A percentile compares a stretch with the other conserved stretches of the same genome.
phyloP scores from a whole-genome alignment of 495 filamentous ascomycete genomes.

The Thermochaetoides thermophila region DNA sequence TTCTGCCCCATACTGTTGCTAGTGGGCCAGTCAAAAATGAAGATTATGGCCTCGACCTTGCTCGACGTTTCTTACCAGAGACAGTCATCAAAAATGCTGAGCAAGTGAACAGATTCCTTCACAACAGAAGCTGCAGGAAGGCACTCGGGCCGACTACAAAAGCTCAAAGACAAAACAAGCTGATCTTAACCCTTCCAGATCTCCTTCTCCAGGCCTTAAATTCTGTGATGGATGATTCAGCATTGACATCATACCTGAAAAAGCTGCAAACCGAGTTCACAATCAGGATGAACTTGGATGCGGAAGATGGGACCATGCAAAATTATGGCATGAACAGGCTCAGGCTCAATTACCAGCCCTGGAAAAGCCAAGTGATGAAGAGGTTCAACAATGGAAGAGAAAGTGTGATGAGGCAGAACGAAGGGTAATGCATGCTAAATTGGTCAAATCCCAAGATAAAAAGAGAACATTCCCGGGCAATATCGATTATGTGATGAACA shows the following conservation, averaged over 20 bases:
- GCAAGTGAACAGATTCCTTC: slow-evolving; percentile 44
- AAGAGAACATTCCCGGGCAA: neutral
- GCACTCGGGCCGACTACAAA: slow-evolving; percentile 37
- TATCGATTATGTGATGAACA: neutral
- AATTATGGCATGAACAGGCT: no score
- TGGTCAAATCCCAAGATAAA: neutral
- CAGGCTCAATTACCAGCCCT: neutral
- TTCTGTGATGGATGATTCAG: slow-evolving; percentile 50
- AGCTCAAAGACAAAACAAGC: slow-evolving; percentile 24
- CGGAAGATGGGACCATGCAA: slow-evolving; percentile 8
- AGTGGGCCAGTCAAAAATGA: slow-evolving; percentile 54
- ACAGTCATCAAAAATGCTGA: slow-evolving; percentile 53
- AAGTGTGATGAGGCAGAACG: slow-evolving; percentile 3
- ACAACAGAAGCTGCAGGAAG: slow-evolving; percentile 37
- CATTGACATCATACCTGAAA: slow-evolving; percentile 48
- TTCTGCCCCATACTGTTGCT: slow-evolving; percentile 70
- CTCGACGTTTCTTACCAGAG: slow-evolving; percentile 57
- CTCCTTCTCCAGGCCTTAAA: slow-evolving; percentile 55
- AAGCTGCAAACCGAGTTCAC: slow-evolving; percentile 68
- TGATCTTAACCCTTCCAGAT: slow-evolving; percentile 61
- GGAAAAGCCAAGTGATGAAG: slow-evolving; percentile 2
- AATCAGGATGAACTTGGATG: slow-evolving; percentile 50
- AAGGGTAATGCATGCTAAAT: slow-evolving; percentile 7
- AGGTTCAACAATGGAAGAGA: slow-evolving; percentile 2
- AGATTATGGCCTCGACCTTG: slow-evolving; percentile 68